Conservation (phyloP, 106 monocot species). For the Dendrobium catenatum region DNA sequence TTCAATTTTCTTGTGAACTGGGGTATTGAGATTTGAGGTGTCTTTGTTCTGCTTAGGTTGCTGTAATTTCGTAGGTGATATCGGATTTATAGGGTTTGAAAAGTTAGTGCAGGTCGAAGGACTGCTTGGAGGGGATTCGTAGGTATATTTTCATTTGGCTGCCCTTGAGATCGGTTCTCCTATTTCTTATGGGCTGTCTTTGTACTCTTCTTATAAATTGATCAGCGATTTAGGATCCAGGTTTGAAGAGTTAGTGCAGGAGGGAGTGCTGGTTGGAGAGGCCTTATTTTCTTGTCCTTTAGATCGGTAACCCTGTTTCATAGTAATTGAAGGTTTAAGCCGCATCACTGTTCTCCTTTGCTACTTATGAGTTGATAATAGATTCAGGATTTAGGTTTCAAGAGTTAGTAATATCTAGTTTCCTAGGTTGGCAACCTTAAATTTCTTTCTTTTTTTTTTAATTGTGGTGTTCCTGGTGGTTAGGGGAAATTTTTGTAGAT, state of each 20-base stretch:
- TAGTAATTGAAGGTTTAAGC: too few relatives aligned
- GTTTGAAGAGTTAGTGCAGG: not conserved
- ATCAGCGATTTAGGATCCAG: not conserved
- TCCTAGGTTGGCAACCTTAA: too few relatives aligned
- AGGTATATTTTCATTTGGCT: not conserved
- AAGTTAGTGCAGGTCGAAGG: not conserved
- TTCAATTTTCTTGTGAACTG: not conserved
- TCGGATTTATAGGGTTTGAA: not conserved
- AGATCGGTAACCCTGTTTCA: not conserved
- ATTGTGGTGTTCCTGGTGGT: not conserved
- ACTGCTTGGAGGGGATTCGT: not conserved
- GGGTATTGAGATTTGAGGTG: not conserved
- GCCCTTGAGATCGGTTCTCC: not conserved
- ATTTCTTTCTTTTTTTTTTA: not conserved
- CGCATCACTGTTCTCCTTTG: not conserved
- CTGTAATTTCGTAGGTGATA: not conserved
- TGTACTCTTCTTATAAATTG: not conserved
- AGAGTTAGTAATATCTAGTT: not conserved
- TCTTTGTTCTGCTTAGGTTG: not conserved
- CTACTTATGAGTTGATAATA: not conserved
- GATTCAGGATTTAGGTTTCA: not conserved
- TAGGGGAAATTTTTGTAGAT: not conserved
- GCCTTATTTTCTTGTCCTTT: not conserved
- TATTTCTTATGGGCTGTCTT: not conserved
- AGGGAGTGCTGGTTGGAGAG: not conserved